Evolutionary conservation across 352 stramenopile species (phyloP), one percentile per base, ranked within the genome.

Genomic region (Phytophthora hybrid): DNA sequence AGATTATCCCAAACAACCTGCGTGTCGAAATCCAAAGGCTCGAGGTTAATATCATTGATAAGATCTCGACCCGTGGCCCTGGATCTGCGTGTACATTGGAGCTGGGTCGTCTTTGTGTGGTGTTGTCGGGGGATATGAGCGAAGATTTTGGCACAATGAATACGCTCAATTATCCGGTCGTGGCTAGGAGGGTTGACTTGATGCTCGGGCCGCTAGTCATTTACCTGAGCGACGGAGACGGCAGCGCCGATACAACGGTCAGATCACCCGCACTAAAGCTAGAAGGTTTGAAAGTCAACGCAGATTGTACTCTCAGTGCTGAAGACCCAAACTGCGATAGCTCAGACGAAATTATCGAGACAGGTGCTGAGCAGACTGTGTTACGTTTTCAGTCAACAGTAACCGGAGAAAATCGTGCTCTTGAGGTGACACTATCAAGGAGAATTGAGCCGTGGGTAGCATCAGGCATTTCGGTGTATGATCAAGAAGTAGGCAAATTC

Each of bases 371-470:
- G 19, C 56, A 59, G 19, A 13, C 46, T 66, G 47, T 41, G 16
- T 29, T 71, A 10, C 75, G 44, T 52, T 49, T 59, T 32, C 51
- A 31, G 52, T 74, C 54, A 55, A 64, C 66, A 21, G 18, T 80
- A 29, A 60, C 47, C 63, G 67, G 74, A 23, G 63, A 68, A 69
- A 63, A 58, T 59, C 66, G 76, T 56, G 66, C 66, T 18, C 32
- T 78, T n/a, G 21, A 37, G 26, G 46, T 83, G 3, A 59, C 47
- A 3, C 11, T 88, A 29, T 72, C 51, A 11, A 71, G 83, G 39
- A 18, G 18, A 2, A 29, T 79, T 55, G 32, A 69, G 23, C 66
- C 70, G 7, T 81, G 71, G 77, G 31, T 89, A 55, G 63, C 46
- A 69, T 66, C 61, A 65, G 37, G 62, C 52, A 59, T 52, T 52